Percentiles rank a stretch among this genome's conserved stretches.
Evolutionary conservation across 768 basidiomycete genomes (phyloP).

Genomic region (Steccherinum ochraceum): DNA sequence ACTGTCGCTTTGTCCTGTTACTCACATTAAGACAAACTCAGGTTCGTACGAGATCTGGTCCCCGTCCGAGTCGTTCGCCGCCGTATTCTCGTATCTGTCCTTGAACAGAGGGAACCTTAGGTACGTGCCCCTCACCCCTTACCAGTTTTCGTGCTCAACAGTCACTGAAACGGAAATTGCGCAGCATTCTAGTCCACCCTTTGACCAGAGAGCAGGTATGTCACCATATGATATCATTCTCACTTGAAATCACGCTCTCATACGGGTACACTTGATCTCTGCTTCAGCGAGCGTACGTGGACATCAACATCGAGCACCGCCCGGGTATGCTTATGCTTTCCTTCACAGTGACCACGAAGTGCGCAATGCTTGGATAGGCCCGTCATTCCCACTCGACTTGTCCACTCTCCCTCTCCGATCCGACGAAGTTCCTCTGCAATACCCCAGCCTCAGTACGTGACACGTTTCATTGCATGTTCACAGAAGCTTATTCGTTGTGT

Average conservation of each 20-base stretch:
- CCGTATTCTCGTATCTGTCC: conserved; percentile 74
- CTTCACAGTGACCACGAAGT: conserved; percentile 56
- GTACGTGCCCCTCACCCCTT: conserved; percentile 27
- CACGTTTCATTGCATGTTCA: not conserved
- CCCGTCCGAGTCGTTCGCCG: conserved; percentile 64
- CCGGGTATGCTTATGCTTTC: too few relatives aligned
- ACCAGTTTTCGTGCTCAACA: not conserved
- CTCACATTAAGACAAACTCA: conserved; percentile 17
- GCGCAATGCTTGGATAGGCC: conserved; percentile 72
- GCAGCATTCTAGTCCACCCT: conserved; percentile 71
- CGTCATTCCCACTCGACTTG: conserved; percentile 62
- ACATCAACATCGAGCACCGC: too few relatives aligned
- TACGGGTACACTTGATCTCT: too few relatives aligned
- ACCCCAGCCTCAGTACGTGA: conserved; percentile 39
- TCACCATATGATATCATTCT: not conserved
- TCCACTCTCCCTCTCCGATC: conserved; percentile 43
- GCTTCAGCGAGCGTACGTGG: too few relatives aligned
- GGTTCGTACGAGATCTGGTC: conserved; percentile 83
- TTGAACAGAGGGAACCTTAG: conserved; percentile 63
- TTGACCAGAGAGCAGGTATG: conserved; percentile 61
- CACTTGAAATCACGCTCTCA: not conserved
- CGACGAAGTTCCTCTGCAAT: conserved; percentile 59
- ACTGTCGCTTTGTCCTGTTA: not conserved
- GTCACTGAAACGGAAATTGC: not conserved
- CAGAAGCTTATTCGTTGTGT: not conserved